Evolutionary conservation across 345 rosid species (phyloP).

Genomic region (Clarkia xantiana): DNA sequence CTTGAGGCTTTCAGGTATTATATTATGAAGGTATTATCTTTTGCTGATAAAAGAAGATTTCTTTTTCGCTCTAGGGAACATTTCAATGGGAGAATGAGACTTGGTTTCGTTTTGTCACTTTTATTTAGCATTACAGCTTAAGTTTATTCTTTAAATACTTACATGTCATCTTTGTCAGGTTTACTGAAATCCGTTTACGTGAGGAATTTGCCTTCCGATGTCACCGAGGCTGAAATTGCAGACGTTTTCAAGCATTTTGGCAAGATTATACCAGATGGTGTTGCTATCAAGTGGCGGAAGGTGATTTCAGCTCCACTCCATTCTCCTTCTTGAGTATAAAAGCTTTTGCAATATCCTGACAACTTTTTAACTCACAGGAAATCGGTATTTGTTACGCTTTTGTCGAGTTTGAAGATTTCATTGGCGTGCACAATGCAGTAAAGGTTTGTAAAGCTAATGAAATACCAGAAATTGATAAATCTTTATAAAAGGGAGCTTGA

Average conservation of each 20-base stretch:
- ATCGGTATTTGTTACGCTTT: slow-evolving; percentile 91
- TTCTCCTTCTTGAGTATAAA: background rate
- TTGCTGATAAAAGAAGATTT: no score
- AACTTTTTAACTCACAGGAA: slow-evolving; percentile 35
- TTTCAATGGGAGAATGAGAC: no score
- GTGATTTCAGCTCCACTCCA: slow-evolving; percentile 15
- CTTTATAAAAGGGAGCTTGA: background rate
- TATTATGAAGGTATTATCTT: no score
- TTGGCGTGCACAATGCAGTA: slow-evolving; percentile 76
- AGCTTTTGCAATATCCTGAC: slow-evolving; percentile 2
- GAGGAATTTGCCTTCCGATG: slow-evolving; percentile 75
- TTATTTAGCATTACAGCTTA: background rate
- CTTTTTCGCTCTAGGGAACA: no score
- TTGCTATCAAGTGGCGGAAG: slow-evolving; percentile 80
- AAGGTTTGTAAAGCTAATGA: slow-evolving; percentile 32
- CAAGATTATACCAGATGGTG: slow-evolving; percentile 75
- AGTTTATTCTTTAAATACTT: background rate
- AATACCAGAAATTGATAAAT: background rate
- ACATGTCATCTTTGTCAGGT: slow-evolving; percentile 25
- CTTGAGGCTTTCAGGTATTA: no score
- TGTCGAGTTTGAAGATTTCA: slow-evolving; percentile 87
- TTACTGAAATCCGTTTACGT: slow-evolving; percentile 87
- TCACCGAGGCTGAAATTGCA: slow-evolving; percentile 70
- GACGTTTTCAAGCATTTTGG: slow-evolving; percentile 80
- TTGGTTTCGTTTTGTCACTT: no score